These are phyloP conservation scores for Sporobolomyces pararoseus DNA, from an alignment of 768 basidiomycete genomes.

Conservation along the genomic window DNA sequence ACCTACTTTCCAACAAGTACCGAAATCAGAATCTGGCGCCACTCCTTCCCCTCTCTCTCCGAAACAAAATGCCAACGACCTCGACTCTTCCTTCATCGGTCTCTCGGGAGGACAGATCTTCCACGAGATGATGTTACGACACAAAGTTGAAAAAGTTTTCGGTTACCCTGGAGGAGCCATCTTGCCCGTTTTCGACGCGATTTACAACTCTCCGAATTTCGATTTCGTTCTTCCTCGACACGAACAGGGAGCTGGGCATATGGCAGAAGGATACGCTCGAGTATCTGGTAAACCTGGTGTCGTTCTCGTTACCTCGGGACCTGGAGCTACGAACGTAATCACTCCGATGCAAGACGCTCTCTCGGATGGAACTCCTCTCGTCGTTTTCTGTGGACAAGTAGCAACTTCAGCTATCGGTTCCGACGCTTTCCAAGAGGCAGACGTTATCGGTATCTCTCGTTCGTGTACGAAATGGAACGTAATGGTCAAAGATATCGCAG, in stretches of 20 bases:
- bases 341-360: slow-evolving; percentile 98
- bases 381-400: slow-evolving; percentile 97
- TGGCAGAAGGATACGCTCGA: slow-evolving; percentile 90
- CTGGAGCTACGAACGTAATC: slow-evolving; percentile 94
- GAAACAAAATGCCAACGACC: slow-evolving; percentile 34
- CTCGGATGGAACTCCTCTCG: slow-evolving; percentile 85
- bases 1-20: slow-evolving; percentile 30
- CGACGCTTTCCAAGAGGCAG: slow-evolving; percentile 98
- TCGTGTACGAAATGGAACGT: slow-evolving; percentile 99
- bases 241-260: slow-evolving; percentile 97
- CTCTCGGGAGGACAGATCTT: slow-evolving; percentile 95
- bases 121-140: slow-evolving; percentile 99
- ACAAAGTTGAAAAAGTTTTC: slow-evolving; percentile 92
- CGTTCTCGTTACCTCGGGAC: slow-evolving; percentile 95
- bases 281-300: slow-evolving; percentile 97
- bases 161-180: slow-evolving; percentile 93
- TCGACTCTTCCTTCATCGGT: slow-evolving; percentile 81
- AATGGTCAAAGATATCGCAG: slow-evolving; percentile 95
- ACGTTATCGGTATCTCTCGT: slow-evolving; percentile 90
- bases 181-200: slow-evolving; percentile 98
- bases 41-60: slow-evolving; percentile 17
- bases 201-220: slow-evolving; percentile 91
- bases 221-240: slow-evolving; percentile 93
- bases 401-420: slow-evolving; percentile 98
- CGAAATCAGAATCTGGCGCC: slow-evolving; percentile 13